Evolutionary conservation across 306 rosid genomes (phyloP), one percentile per base, ranked within the genome.

Genomic region (Chamaecrista fasciculata): DNA sequence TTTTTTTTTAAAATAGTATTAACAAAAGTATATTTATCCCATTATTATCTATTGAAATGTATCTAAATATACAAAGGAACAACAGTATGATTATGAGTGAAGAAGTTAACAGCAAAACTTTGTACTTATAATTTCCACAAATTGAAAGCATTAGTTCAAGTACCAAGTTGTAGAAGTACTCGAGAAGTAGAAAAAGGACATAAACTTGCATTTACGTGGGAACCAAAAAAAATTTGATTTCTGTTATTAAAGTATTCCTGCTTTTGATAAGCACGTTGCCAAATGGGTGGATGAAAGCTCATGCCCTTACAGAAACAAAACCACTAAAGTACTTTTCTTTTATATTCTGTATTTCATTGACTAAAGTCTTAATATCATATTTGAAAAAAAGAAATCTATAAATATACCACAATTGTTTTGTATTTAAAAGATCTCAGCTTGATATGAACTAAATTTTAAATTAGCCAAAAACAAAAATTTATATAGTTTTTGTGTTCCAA

Each of bases 191-290:
- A 8, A 39, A 36, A 46, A 28, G 73, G 16, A 39, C 58, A 18
- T 21, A 18, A 21, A 49, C 20, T 20, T 39, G 39, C 33, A 48
- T 57, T 3, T 12, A 15, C 19, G 44, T 55, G 67, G 48, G 69
- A 70, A n/a, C n/a, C n/a, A n/a, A 70, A 16, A 3, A 9, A 34
- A 33, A n/a, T 19, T 19, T 34, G 36, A 66, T 71, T 66, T 70
- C 49, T 65, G 18, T 36, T 55, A 46, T 47, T 11, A 70, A 46
- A 70, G 73, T 40, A 46, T n/a, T 56, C 56, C 40, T 58, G 48
- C 66, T 70, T 62, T 4, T 63, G 72, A 70, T 63, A 40, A 51
- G 60, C 60, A 70, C 67, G 52, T 16, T 23, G 36, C 6, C 44
- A 26, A 37, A 12, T 11, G 59, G 24, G 11, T 29, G 48, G 60